Base-by-base conservation (phyloP, 1,284 basidiomycete species). In the Cronartium quercuum region DNA sequence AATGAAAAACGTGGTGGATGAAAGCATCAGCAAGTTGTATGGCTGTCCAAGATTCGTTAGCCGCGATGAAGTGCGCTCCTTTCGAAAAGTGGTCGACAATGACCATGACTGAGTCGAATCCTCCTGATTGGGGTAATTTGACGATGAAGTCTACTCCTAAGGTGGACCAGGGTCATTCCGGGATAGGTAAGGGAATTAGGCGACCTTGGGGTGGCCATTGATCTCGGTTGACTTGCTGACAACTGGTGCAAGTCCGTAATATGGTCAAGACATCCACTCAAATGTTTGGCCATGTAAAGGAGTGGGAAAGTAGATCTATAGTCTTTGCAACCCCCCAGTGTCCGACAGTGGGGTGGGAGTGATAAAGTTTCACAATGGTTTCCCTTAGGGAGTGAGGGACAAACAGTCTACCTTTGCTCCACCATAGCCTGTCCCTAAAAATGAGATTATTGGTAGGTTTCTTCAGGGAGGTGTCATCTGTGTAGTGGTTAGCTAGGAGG, bases 51-150 rank as follows among this genome's bases (percentile, higher is more conserved):
- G 37, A 6, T 40, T 71, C 60, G 9, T 37, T 34, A 44, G 34
- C 40, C 9, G 60, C 58, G 9, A 70, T 82, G 76, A 86, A 84
- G 18, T 81, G 77, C 0, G 80, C 81, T 75, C 80, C 79, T 76
- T 86, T 86, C 7, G 84, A 84, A 35, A 85, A 79, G 0, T 82
- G 66, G 75, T 84, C 82, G 0, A 84, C 84, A 0, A 86, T 80
- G 0, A 85, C 83, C 0, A 84, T 67, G 6, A 86, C 83, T 7
- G 82, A 71, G 69, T 84, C 79, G 77, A 70, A 84, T 1, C 82
- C 82, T 2, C 79, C 76, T 0, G 81, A 83, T 12, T 7, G 9
- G 21, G 66, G 66, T 10, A 67, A 29, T 38, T 67, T 67, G 9
- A 67, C 41, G 57, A 67, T 51, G 44, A 64, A 61, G 40, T 62